Evolutionary conservation across 2,329 filamentous ascomycete genomes (phyloP), one percentile per base, ranked within the genome.

Genomic region (Diplodia corticola): DNA sequence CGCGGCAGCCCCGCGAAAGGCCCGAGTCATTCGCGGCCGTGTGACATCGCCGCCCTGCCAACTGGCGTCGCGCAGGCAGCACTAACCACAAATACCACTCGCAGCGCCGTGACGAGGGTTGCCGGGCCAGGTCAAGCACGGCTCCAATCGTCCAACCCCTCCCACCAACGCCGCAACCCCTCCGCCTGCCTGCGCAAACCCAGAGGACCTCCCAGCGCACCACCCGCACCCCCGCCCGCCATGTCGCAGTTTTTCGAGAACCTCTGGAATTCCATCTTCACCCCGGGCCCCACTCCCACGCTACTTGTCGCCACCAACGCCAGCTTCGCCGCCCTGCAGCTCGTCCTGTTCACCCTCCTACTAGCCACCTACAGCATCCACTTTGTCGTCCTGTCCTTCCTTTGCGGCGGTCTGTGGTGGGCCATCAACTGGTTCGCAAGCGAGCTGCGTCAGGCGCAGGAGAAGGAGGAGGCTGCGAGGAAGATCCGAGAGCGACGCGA

Each of bases 361-460:
- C 68, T 92, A 71, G 89, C 88, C 66, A 99, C 94, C 7, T 88
- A 90, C 79, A 96, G 91, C 80, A 85, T 96, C 69, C 95, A 98
- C 83, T 97, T 97, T 74, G 77, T 92, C 69, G 84, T 94, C 67
- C 86, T 99, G 5, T 96, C 92, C 13, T 73, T 89, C 67, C 83
- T 99, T 10, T 92, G 88, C 69, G 93, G 82, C 35, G 91, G 91
- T 4, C 84, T 98, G 40, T 99, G 95, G 95, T 93, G 87, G 82
- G 88, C 91, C 66, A 93, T 98, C 80, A 98, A 98, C 85, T 99
- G 95, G 95, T 98, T 99, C 75, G 93, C 92, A 65, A 80, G 81
- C 53, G 94, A 89, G 74, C 77, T 89, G 63, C 75, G 77, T 33
- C 79, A 79, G 35, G 79, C 81, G 69, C 77, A 83, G 70, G 74